Percentiles rank a stretch among this genome's conserved stretches.
These are phyloP conservation scores for Cystofilobasidium macerans DNA, from an alignment of 768 basidiomycete genomes.

Conservation along the genomic window DNA sequence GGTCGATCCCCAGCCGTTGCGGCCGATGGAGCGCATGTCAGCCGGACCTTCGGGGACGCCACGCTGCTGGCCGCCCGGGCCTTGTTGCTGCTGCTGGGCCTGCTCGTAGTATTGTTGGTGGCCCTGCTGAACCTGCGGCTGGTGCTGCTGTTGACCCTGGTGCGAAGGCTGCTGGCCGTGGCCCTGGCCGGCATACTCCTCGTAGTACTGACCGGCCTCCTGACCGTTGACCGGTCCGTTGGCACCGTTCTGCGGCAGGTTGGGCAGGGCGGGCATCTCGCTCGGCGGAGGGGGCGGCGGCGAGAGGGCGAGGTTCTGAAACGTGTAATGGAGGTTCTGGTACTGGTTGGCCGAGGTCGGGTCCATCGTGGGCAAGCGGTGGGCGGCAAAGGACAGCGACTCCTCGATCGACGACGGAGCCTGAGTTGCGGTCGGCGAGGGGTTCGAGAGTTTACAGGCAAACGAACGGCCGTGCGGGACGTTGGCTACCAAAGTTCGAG, in stretches of 20 bases:
- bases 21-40: constrained; percentile 6
- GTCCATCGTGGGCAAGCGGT: constrained; percentile 19
- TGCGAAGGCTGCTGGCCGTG: not conserved
- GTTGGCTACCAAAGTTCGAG: too few species aligned
- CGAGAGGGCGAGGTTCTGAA: constrained; percentile 24
- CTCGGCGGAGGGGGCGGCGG: constrained; percentile 15
- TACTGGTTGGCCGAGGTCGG: constrained; percentile 18
- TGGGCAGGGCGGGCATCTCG: constrained; percentile 3
- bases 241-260: not conserved
- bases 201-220: too few species aligned
- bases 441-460: too few species aligned
- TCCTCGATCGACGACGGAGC: constrained; percentile 24
- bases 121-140: not conserved
- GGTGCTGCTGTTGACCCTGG: constrained; percentile 18
- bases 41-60: not conserved
- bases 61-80: constrained; percentile 1
- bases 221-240: constrained; percentile 9
- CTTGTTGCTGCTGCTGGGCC: not conserved
- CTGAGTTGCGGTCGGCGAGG: constrained; percentile 4
- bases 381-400: not conserved
- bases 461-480: too few species aligned
- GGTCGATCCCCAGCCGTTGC: constrained; percentile 12
- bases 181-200: not conserved
- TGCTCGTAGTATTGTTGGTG: not conserved
- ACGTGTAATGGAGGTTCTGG: constrained; percentile 22